Evolutionary conservation across 805 yeast genomes (phyloP), one percentile per base, ranked within the genome.

Genomic region (Saturnispora sanitii): DNA sequence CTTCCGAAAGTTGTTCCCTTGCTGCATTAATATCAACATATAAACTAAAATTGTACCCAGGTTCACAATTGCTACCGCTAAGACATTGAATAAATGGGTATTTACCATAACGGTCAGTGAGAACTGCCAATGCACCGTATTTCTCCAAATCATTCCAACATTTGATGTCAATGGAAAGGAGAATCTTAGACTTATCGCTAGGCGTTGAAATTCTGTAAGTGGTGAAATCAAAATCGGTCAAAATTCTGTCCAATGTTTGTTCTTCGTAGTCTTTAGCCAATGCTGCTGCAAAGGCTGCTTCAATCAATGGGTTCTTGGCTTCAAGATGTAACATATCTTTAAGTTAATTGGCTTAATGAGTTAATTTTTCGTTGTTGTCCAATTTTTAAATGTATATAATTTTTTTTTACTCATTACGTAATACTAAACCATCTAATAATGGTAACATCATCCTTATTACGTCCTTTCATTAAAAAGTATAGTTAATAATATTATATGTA

Each of bases 171-270:
- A 86, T 67, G 19, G 92, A 81, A 20, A 86, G 64, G 48, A 82
- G 65, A 44, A 86, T 62, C 57, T 72, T 55, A 27, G 78, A 60
- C 64, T 81, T 84, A 45, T 76, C 68, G 49, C 79, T 87, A 2
- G 88, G 84, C n/a, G 94, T 90, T 36, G 95, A 81, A 46, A 92
- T 68, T 61, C 90, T 97, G 63, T 83, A 88, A 23, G 92, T 83
- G 37, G 96, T 94, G 65, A 86, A 86, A 62, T 92, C 99, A 53
- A 92, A 92, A 66, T 92, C 99, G 30, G 94, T 80, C 47, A 92
- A 75, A 46, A 90, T 78, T 60, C 96, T 76, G 62, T 92, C 96
- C 47, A 86, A 67, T 5, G 75, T 64, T 37, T 71, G 58, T 3
- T 74, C 70, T 20, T 60, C 64, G 37, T 64, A 65, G 18, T 67